Percentiles rank a stretch among this genome's conserved stretches.
These are phyloP conservation scores for Aspergillus incahuasiensis DNA, from an alignment of 495 filamentous ascomycete genomes.

Conservation along the genomic window DNA sequence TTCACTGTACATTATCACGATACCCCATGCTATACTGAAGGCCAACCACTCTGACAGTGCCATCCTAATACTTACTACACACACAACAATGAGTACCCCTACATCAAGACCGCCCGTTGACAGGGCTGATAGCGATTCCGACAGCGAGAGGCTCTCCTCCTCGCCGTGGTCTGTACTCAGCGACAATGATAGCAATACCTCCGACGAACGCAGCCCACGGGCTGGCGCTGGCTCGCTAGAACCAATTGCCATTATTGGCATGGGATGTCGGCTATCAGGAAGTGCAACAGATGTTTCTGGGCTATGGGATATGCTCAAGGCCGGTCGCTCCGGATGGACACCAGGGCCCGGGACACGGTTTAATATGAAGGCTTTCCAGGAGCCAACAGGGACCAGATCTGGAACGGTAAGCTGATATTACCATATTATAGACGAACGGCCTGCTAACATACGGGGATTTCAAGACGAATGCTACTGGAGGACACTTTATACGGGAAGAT, in stretches of 20 bases:
- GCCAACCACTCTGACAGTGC: neutral
- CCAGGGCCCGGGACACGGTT: conserved; percentile 9
- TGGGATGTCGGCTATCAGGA: conserved; percentile 12
- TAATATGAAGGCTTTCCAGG: conserved; percentile 12
- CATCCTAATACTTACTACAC: neutral
- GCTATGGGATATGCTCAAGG: conserved; percentile 11
- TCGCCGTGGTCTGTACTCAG: conserved; percentile 13
- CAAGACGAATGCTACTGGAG: conserved; percentile 28
- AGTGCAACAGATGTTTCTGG: conserved; percentile 11
- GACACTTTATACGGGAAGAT: conserved; percentile 49
- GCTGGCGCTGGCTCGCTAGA: conserved; percentile 5
- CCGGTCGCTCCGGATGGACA: conserved; percentile 9
- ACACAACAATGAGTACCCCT: conserved; percentile 7
- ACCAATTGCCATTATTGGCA: conserved; percentile 9
- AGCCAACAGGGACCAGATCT: conserved; percentile 3
- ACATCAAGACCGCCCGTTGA: conserved; percentile 2
- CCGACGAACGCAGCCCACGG: neutral
- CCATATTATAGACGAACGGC: too few species aligned
- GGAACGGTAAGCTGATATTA: conserved; percentile 9
- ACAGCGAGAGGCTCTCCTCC: conserved; percentile 9
- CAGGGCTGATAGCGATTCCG: conserved; percentile 8
- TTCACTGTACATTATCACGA: neutral
- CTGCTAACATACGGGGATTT: too few species aligned
- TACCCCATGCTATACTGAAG: neutral
- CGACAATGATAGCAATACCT: conserved; percentile 11